Evolutionary conservation across 164 flowering plant species (phyloP).

Genomic region (Vitis riparia): DNA sequence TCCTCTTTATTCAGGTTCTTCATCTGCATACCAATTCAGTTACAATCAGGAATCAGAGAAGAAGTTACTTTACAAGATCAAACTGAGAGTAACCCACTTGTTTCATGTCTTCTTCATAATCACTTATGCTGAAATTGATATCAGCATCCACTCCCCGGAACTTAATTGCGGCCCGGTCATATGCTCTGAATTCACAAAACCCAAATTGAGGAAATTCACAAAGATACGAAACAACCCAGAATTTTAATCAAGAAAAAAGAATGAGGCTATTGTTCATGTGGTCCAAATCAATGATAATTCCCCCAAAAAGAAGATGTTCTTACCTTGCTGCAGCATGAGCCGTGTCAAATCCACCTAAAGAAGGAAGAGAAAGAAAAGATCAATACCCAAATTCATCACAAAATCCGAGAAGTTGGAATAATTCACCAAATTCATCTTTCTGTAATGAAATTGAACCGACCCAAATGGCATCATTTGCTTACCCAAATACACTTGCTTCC

Average conservation of each 20-base stretch:
- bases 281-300: not conserved
- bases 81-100: conserved; percentile 38
- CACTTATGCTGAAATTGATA: conserved; percentile 69
- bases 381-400: not conserved
- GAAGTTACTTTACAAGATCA: not conserved
- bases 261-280: too few species aligned
- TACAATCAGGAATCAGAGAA: not conserved
- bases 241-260: not conserved
- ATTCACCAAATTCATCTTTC: not conserved
- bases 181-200: conserved; percentile 54
- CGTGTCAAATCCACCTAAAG: conserved; percentile 73
- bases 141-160: conserved; percentile 93
- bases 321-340: conserved; percentile 79
- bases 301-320: not conserved
- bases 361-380: not conserved
- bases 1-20: conserved; percentile 77
- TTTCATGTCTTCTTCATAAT: conserved; percentile 80
- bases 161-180: conserved; percentile 93
- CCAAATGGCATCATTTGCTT: conserved; percentile 6
- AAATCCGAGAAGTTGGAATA: not conserved
- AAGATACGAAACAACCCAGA: not conserved
- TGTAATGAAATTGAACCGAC: not conserved
- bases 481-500: conserved; percentile 75
- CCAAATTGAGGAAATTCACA: not conserved
- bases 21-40: conserved; percentile 46